Evolutionary conservation across 495 filamentous ascomycete species (phyloP), one percentile per base, ranked within the genome.

Genomic region (Amorphotheca resinae): DNA sequence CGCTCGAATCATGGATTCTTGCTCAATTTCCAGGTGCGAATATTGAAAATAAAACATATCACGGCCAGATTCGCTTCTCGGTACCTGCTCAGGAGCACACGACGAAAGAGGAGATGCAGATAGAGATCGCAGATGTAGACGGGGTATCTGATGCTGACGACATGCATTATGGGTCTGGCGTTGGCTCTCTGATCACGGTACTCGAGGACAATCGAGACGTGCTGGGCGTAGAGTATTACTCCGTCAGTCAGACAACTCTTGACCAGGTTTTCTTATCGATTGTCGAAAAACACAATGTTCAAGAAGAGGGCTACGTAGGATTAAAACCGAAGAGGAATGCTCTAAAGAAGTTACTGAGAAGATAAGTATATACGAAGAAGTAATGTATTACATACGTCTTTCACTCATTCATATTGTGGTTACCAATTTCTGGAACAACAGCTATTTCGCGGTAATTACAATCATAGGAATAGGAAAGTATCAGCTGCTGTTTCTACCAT

Each of bases 251-350:
- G 47, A 87, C 84, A 38, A 88, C 83, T 25, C 66, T 93, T 45
- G 87, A 93, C 60, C 81, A 91, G 64, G 84, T 93, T 0, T 94
- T 94, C 61, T 62, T 94, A 63, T 74, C 63, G 30, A 86, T 93
- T 48, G 84, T 91, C 0, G 74, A 76, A 14, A 70, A 72, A 58
- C 80, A 89, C 57, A 73, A 84, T 60, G 73, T 93, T 1, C 60
- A 69, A 41, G 87, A 93, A 61, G 85, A 89, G 64, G 80, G 82
- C 43, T 80, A 56, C 38, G 18, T 44, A 16, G 17, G 25, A 25
- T 12, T 22, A 4, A 43, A 43, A 22, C 12, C 34, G 32, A 47
- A 46, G 25, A 31, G 37, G 22, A 37, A n/a, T 35, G 33, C 31
- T 34, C 20, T 28, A 14, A 38, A 21, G 4, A 17, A 9, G 6